A percentile compares a stretch with the other conserved stretches of the same genome.
Conservation (phyloP, 805 yeast genomes). For the Blastobotrys mokoenaii region DNA sequence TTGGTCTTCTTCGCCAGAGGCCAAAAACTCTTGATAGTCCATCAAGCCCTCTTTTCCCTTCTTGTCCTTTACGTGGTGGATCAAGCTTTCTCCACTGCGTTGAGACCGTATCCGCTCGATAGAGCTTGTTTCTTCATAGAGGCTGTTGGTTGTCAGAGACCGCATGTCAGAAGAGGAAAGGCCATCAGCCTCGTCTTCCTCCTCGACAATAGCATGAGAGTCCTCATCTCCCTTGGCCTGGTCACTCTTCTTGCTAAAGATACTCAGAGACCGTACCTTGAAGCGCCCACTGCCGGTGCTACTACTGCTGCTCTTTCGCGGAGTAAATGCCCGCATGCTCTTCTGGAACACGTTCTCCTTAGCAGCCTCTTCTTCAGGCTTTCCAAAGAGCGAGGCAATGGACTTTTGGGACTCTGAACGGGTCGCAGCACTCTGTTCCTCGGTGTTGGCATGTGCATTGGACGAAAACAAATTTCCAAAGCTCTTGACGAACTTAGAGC, state of each 20-base stretch:
- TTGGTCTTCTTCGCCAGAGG: neutral
- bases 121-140: no score
- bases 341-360: slow-evolving; percentile 18
- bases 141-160: no score
- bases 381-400: slow-evolving; percentile 19
- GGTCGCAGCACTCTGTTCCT: neutral
- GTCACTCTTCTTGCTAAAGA: slow-evolving; percentile 18
- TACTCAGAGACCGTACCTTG: slow-evolving; percentile 16
- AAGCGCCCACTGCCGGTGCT: slow-evolving; percentile 11
- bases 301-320: slow-evolving; percentile 11
- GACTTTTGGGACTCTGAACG: slow-evolving; percentile 9
- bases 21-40: neutral
- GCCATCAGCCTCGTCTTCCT: slow-evolving; percentile 6
- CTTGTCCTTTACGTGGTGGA: no score
- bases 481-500: slow-evolving; percentile 13
- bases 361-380: slow-evolving; percentile 11
- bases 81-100: no score
- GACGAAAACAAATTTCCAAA: slow-evolving; percentile 15
- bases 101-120: no score
- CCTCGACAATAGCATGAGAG: slow-evolving; percentile 8
- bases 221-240: slow-evolving; percentile 8
- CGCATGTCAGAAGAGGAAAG: slow-evolving; percentile 1
- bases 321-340: slow-evolving; percentile 18
- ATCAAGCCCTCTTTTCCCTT: no score
- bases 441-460: neutral